Evolutionary conservation across 805 yeast species (phyloP), one percentile per base, ranked within the genome.

Genomic region (Yamadazyma sp.): DNA sequence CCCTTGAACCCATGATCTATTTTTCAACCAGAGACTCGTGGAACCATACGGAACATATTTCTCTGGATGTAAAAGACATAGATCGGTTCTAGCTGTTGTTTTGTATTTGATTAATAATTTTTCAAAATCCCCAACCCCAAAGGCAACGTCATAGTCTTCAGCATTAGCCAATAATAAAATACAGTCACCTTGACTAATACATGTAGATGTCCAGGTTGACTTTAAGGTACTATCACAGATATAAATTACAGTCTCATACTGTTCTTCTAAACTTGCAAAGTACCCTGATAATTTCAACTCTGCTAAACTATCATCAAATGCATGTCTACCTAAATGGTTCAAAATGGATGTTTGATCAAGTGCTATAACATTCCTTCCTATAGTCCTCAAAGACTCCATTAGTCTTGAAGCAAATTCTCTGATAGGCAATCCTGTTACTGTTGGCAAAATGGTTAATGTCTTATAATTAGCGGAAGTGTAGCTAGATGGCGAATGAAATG

Each of bases 171-270:
- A 58, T 12, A 93, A 63, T 21, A 93, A 64, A n/a, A 91, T 78
- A 63, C 97, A 89, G 58, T 91, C 98, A 12, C 96, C 98, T 57
- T 91, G 97, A 7, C 89, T 79, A 26, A 91, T 83, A 56, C 98
- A 93, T 0, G 96, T 86, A 7, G 78, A 73, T 0, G 96, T 86
- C 98, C 98, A 91, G 13, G 80, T 73, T 0, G 96, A 84, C 45
- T 78, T 79, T 2, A 83, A 78, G 0, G 84, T 72, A 0, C 96
- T 80, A 50, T 93, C 98, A 17, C 93, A 89, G 9, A 91, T 79
- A 52, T 91, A 93, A 2, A 91, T 77, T 4, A 93, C 83, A n/a
- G 87, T 82, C 46, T 91, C 86, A 55, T 81, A 86, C 43, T 77
- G 74, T 49, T 89, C 97, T 65, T 91, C 98, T 31, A 93, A 68